These are phyloP conservation scores for Pleurotus eryngii DNA, from an alignment of 768 basidiomycete species.

Conservation along the genomic window DNA sequence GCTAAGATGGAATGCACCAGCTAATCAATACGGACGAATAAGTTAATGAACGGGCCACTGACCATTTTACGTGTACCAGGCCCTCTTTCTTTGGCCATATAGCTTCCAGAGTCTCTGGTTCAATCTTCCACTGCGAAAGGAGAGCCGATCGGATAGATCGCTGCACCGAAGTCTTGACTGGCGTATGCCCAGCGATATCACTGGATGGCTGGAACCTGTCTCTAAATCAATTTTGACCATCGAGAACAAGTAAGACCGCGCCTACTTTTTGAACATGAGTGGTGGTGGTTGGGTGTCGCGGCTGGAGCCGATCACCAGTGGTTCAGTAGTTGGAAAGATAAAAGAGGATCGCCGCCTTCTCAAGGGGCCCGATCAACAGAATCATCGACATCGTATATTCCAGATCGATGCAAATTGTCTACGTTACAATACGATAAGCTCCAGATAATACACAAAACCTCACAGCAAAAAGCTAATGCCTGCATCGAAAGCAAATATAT, in stretches of 20 bases:
- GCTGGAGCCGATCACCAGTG: too few relatives aligned
- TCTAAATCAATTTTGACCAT: slow-evolving; percentile 6
- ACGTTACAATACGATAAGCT: too few relatives aligned
- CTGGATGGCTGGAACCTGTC: slow-evolving; percentile 66
- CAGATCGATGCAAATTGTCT: too few relatives aligned
- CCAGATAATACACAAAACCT: too few relatives aligned
- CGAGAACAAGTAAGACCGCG: not conserved
- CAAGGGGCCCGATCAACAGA: too few relatives aligned
- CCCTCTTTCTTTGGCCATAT: slow-evolving; percentile 99
- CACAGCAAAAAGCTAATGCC: not conserved
- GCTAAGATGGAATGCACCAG: slow-evolving; percentile 39
- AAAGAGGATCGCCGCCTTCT: too few relatives aligned
- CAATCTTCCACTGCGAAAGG: slow-evolving; percentile 80
- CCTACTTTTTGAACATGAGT: slow-evolving; percentile 6
- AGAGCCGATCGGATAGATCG: slow-evolving; percentile 79
- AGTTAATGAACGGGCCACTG: slow-evolving; percentile 23
- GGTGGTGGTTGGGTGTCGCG: too few relatives aligned
- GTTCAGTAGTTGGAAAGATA: too few relatives aligned
- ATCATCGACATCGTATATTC: too few relatives aligned
- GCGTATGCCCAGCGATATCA: slow-evolving; percentile 87
- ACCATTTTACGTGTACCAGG: slow-evolving; percentile 94
- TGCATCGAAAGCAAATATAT: not conserved
- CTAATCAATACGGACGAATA: not conserved
- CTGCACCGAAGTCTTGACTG: slow-evolving; percentile 91
- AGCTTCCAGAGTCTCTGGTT: slow-evolving; percentile 77